Base-by-base conservation (phyloP, 768 basidiomycete genomes). In the Sutorius australiensis region DNA sequence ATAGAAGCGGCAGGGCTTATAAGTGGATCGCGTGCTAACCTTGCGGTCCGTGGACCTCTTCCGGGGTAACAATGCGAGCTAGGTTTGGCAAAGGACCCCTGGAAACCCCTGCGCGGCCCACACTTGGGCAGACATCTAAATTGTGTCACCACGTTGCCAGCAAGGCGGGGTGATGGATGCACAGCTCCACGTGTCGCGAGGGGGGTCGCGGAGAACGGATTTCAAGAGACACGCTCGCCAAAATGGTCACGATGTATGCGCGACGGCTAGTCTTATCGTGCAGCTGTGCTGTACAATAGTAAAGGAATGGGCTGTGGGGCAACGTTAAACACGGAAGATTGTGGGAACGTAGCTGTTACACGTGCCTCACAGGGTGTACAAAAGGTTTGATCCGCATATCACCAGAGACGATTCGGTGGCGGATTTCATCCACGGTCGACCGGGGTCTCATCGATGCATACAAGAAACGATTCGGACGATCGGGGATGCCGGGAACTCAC, bases 21-120 rank as follows among this genome's bases (percentile, higher is more conserved):
- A 68, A 61, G 56, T 52, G 45, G 27, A 51, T 61, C 53, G 63
- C 66, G 53, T 68, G 66, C 54, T 50, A n/a, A 56, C 64, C 65
- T 61, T 58, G 65, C 64, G 64, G 67, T 46, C 45, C 39, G 14
- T 37, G 41, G 13, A 11, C 48, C 59, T 59, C 56, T 58, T 63
- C 61, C 58, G 64, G 65, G 64, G 58, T 63, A 66, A 56, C 48
- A 63, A 59, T 56, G 48, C 48, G 46, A 56, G 48, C 53, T 55
- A 49, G 50, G 47, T 17, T 55, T 40, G 45, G 14, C 17, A 28
- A 12, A 32, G 37, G 64, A 30, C 63, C 63, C 62, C 63, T 55
- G 61, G 34, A 24, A 45, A 51, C 61, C 55, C 55, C 47, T 54
- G 54, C 45, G 43, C 46, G 48, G 47, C 42, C 45, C 52, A 50